Evolutionary conservation across 192 early-diverging fungal species (phyloP), one percentile per base, ranked within the genome.

Genomic region (Coemansia sp.): DNA sequence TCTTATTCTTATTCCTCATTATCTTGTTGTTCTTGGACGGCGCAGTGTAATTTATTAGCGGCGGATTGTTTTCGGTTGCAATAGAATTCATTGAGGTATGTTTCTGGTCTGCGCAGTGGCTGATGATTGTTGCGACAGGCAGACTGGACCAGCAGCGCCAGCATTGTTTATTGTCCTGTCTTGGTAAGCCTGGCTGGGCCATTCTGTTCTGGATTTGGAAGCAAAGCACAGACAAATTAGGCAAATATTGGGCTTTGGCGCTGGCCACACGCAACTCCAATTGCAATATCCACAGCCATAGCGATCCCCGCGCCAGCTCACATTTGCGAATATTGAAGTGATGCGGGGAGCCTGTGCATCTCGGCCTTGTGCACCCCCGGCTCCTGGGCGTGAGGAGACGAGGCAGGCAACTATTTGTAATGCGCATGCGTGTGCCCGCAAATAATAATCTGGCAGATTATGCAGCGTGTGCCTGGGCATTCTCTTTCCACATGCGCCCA

Each of bases 111-210:
- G 52, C 28, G 28, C 12, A 5, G 52, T 54, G 52, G 52, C 52
- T 54, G 52, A 14, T 21, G 52, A 54, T 54, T 54, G 52, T 28
- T 14, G 15, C 25, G 24, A 54, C 52, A 54, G 34, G 25, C 28
- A 31, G 52, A 25, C 9, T 17, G 14, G 50, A 52, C 50, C 50
- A 23, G 11, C 23, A n/a, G 40, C 14, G 40, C 40, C 40, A 44
- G 40, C 40, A 44, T 44, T 44, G 40, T 44, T n/a, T 44, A n/a
- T 44, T 20, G 47, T 0, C 12, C 10, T 48, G 47, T 48, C 47
- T 48, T 48, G 15, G 47, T 48, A 15, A 48, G 47, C 47, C 47
- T 1, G 18, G 18, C 47, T 6, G 17, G 42, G 12, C n/a, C 18
- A 9, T 48, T 48, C 40, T 44, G 9, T 12, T 12, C 40, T 44